Percentiles rank a stretch among this genome's conserved stretches.
Conservation (phyloP, 768 basidiomycete genomes). For the Termitomyces sp. region DNA sequence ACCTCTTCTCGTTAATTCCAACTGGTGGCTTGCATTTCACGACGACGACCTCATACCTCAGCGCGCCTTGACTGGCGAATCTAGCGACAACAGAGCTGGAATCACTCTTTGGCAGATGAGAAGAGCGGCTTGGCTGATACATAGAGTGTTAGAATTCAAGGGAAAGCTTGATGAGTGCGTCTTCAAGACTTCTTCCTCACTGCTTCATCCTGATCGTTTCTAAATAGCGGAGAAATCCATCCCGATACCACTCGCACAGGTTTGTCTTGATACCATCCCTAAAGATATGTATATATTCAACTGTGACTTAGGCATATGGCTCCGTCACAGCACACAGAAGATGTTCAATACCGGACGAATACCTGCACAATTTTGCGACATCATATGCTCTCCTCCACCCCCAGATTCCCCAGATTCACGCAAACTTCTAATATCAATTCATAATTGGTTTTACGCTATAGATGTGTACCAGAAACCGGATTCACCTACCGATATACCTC, state of each 20-base stretch:
- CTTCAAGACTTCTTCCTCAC: neutral
- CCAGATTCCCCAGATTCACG: conserved; percentile 46
- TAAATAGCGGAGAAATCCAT: conserved; percentile 61
- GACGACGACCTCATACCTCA: conserved; percentile 69
- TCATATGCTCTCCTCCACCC: conserved; percentile 48
- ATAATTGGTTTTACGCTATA: conserved; percentile 80
- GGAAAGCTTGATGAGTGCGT: conserved; percentile 56
- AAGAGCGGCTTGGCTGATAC: conserved; percentile 78
- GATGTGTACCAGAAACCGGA: conserved; percentile 53
- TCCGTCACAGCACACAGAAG: conserved; percentile 51
- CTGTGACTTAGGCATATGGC: conserved; percentile 57
- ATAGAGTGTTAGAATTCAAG: conserved; percentile 74
- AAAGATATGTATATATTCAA: neutral
- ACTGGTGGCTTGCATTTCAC: conserved; percentile 91
- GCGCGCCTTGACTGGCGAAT: conserved; percentile 34
- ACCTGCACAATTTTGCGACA: conserved; percentile 67
- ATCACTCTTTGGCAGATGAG: conserved; percentile 84
- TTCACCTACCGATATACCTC: conserved; percentile 25
- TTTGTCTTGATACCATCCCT: conserved; percentile 21
- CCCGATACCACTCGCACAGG: conserved; percentile 75
- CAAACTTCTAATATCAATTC: conserved; percentile 66
- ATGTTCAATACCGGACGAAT: conserved; percentile 81
- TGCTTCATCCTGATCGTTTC: conserved; percentile 5
- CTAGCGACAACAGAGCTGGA: conserved; percentile 37
- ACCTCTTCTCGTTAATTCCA: conserved; percentile 86